phyloP scores from a whole-genome alignment of 192 early-diverging fungal species.

The Coemansia sp. region DNA sequence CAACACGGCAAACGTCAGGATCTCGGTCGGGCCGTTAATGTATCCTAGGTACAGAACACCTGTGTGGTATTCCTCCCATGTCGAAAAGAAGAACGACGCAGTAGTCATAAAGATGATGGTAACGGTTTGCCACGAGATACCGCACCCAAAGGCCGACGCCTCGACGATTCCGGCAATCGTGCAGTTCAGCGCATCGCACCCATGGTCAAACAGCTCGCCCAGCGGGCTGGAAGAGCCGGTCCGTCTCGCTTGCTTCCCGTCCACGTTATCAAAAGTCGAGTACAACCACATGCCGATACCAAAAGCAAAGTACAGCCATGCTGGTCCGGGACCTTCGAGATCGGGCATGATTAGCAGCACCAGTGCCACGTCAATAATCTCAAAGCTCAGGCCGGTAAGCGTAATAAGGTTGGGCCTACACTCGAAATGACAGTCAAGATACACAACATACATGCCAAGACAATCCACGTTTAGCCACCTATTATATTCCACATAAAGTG shows the following conservation, averaged over 20 bases:
- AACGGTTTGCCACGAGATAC: conserved; percentile 64
- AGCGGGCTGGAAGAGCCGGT: conserved; percentile 75
- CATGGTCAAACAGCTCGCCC: conserved; percentile 84
- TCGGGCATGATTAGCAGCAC: conserved; percentile 68
- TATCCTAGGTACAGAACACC: conserved; percentile 79
- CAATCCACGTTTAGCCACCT: neutral
- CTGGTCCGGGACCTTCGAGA: conserved; percentile 63
- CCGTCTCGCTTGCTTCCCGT: conserved; percentile 80
- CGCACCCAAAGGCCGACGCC: conserved; percentile 69
- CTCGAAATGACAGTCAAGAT: neutral
- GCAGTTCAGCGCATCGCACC: conserved; percentile 84
- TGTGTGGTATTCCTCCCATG: conserved; percentile 90
- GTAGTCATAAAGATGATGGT: conserved; percentile 64
- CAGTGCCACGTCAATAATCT: conserved; percentile 70
- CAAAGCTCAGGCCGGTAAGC: conserved; percentile 72
- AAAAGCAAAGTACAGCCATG: conserved; percentile 74
- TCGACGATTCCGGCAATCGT: conserved; percentile 71
- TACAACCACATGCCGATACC: conserved; percentile 81
- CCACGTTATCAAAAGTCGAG: conserved; percentile 87
- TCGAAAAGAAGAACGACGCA: conserved; percentile 78
- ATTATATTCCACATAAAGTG: neutral
- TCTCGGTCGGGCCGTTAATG: conserved; percentile 84
- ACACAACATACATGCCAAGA: conserved; percentile 6
- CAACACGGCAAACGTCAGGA: conserved; percentile 67
- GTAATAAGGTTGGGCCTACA: conserved; percentile 78